A percentile compares a stretch with the other conserved stretches of the same genome.
These are phyloP conservation scores for Penicillium sumatraense DNA, from an alignment of 2,329 filamentous ascomycete species.

Conservation along the genomic window DNA sequence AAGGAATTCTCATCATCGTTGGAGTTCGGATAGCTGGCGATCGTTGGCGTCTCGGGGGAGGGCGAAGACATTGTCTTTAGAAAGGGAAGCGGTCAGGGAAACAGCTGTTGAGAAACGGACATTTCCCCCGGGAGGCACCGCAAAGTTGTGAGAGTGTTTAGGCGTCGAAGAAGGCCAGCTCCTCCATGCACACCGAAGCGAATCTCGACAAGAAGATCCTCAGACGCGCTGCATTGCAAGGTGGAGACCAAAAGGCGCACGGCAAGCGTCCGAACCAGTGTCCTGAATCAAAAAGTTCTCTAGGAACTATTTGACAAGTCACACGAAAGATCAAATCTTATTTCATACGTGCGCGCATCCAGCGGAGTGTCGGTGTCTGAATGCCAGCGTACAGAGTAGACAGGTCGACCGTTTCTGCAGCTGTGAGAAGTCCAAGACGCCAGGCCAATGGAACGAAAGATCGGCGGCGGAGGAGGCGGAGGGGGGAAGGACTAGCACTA, in stretches of 20 bases:
- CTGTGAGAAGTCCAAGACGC: constrained; percentile 16
- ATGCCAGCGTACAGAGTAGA: constrained; percentile 4
- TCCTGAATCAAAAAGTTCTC: background rate
- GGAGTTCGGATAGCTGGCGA: constrained; percentile 25
- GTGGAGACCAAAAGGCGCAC: constrained; percentile 14
- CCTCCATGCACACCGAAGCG: constrained; percentile 40
- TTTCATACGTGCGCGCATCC: constrained; percentile 12
- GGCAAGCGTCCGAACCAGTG: constrained; percentile 4
- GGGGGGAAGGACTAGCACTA: too few species aligned
- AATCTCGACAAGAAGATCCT: constrained; percentile 8
- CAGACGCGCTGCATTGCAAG: constrained; percentile 27
- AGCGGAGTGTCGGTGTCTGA: constrained; percentile 10
- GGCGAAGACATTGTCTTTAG: constrained; percentile 40
- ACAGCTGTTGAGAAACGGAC: constrained; percentile 30
- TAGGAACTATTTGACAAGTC: constrained; percentile 11
- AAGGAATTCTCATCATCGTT: constrained; percentile 32
- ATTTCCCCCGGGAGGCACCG: constrained; percentile 32
- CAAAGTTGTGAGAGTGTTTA: constrained; percentile 20
- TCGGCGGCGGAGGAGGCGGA: constrained; percentile 15
- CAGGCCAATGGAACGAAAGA: constrained; percentile 25
- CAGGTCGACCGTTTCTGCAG: constrained; percentile 26
- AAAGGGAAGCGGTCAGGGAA: constrained; percentile 24
- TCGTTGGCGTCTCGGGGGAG: constrained; percentile 23
- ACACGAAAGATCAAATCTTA: constrained; percentile 9
- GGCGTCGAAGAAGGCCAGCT: constrained; percentile 47